These are phyloP conservation scores for Hymenoscyphus fructigenus DNA, from an alignment of 2,329 filamentous ascomycete species.

Conservation along the genomic window DNA sequence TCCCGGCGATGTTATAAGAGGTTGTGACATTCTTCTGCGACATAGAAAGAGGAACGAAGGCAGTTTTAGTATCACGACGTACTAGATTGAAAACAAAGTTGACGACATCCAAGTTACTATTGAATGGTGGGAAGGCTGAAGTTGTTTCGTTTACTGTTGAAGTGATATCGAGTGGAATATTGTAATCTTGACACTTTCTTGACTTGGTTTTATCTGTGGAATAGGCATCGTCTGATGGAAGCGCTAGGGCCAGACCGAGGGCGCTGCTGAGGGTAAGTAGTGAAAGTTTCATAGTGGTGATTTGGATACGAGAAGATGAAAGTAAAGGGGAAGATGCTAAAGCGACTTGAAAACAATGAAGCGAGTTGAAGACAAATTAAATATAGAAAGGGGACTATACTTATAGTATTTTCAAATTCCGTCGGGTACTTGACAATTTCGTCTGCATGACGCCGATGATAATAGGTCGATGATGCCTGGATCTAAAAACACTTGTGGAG, in stretches of 20 bases:
- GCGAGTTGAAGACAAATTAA: no score
- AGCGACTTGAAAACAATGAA: background rate
- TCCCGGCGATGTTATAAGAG: slow-evolving; percentile 7
- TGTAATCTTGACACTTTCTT: slow-evolving; percentile 9
- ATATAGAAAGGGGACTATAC: background rate
- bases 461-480: no score
- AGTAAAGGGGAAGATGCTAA: no score
- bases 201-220: background rate
- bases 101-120: slow-evolving; percentile 12
- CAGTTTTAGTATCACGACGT: background rate
- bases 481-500: background rate
- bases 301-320: background rate
- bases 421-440: no score
- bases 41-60: slow-evolving; percentile 10
- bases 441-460: no score
- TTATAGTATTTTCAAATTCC: background rate
- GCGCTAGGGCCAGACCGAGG: background rate
- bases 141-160: background rate
- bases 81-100: slow-evolving; percentile 10
- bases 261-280: background rate
- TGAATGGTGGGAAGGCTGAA: slow-evolving; percentile 9
- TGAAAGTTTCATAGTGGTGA: background rate
- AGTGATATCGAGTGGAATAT: slow-evolving; percentile 7
- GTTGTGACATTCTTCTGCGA: slow-evolving; percentile 2
- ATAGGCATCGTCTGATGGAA: background rate